Base-by-base conservation (phyloP, 2,329 filamentous ascomycete species). In the Nothomitra cinnamomea region DNA sequence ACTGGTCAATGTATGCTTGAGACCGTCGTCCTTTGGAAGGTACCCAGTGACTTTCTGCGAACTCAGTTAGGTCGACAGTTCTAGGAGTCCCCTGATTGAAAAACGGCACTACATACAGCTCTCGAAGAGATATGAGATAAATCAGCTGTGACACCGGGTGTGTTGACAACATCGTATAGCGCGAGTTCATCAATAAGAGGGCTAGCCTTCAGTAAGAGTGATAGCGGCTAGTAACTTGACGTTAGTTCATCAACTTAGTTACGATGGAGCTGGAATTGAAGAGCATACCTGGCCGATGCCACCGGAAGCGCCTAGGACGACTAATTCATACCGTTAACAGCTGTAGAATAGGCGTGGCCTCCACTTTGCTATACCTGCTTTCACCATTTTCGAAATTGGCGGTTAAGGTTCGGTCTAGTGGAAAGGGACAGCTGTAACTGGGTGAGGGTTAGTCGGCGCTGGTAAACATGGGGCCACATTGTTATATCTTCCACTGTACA, bases 131-230 rank as follows among this genome's bases (percentile, higher is more conserved):
- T 96, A 78, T 98, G 92, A 57, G 89, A 95, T 57, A 98, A 82
- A 69, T 98, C 92, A 65, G 90, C 82, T 60, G 89, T 87, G 66
- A 98, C 92, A 71, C 92, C 92, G 63, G 88, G 89, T 51, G 88
- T 94, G 79, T 96, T 95, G 71, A 96, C 90, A 61, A 98, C 89
- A 94, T 98, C 92, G 77, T 95, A 98, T 63, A 98, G 85, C 57
- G 88, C 78, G 64, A 98, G 86, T 75, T 96, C 87, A 65, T 90
- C 84, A 64, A 98, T 77, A 65, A 87, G 80, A 60, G 88, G 85
- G 66, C 77, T 86, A 61, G 85, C 80, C 80, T 98, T 98, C 68
- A 96, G 79, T 63, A 98, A 85, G 61, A 98, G 86, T 60, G 92
- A 98, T 65, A 98, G 79, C 62, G 92, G 92, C 89, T 96, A 66